Evolutionary conservation across 805 yeast species (phyloP).

Genomic region (Saturnispora dispora): DNA sequence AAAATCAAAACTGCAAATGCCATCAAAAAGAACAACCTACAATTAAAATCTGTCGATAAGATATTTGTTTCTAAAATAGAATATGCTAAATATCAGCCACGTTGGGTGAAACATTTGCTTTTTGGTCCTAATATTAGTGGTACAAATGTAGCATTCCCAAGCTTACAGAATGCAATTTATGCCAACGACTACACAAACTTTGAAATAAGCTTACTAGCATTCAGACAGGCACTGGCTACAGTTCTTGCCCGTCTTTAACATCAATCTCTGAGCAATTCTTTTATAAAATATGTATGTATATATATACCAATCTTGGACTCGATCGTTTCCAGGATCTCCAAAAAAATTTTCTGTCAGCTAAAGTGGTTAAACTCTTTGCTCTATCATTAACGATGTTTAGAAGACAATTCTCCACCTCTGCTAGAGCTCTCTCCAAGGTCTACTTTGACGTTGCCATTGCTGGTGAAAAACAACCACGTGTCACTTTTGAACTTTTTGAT

Average conservation of each 20-base stretch:
- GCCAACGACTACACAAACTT: conserved; percentile 34
- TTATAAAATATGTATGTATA: neutral
- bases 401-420: conserved; percentile 44
- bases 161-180: conserved; percentile 47
- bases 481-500: conserved; percentile 80
- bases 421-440: conserved; percentile 40
- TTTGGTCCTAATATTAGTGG: conserved; percentile 52
- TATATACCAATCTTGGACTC: neutral
- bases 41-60: conserved; percentile 42
- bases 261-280: neutral
- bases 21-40: conserved; percentile 45
- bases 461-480: conserved; percentile 43
- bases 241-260: neutral
- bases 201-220: conserved; percentile 11
- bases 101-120: conserved; percentile 56
- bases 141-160: conserved; percentile 48
- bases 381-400: conserved; percentile 16
- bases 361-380: conserved; percentile 4
- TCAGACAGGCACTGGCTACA: conserved; percentile 5
- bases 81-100: conserved; percentile 38
- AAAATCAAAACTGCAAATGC: conserved; percentile 53
- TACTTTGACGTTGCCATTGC: conserved; percentile 49
- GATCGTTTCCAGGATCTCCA: neutral
- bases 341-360: neutral
- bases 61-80: conserved; percentile 15